Evolutionary conservation across 202 grass and related monocot genomes (phyloP), one percentile per base, ranked within the genome.

Genomic region (Setaria viridis): DNA sequence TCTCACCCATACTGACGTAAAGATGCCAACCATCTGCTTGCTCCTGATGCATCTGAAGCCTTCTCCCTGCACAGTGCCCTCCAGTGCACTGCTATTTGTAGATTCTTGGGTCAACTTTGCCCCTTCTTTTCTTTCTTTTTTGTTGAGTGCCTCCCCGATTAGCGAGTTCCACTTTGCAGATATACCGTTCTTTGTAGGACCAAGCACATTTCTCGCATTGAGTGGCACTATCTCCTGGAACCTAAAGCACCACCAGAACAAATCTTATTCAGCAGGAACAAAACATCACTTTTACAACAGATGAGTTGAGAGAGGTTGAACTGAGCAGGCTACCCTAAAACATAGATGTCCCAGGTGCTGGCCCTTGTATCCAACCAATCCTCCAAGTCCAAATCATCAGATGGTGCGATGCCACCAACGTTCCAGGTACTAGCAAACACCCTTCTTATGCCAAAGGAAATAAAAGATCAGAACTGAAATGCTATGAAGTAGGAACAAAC

Each of bases 161-260:
- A 91, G 71, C 9, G 85, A 93, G 68, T 99, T 99, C 93, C 97
- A 99, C 77, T 93, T 94, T 83, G 62, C 80, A 64, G 97, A 92
- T 51, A 93, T 75, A 56, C 70, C 66, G 59, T 82, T 90, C 58
- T 92, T 94, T 32, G 81, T 85, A 70, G 97, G 97, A 70, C 97
- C 97, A 39, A 99, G 86, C 32, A 99, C 93, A 81, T 99, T 99
- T 83, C 86, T 94, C 72, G 88, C 80, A 82, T 80, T 96, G 11
- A 99, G 91, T 20, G 93, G 93, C 33, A 96, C 97, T 86, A 96
- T 91, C 85, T 99, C 97, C 83, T 99, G 97, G 76, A 99, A 99
- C 92, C 93, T 99, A 51, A 67, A 86, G 20, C 74, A 75, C 33
- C 72, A 71, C 37, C 49, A 74, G 65, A 67, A 87, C 69, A 81